Evolutionary conservation across 73 alveolate genomes (phyloP).

Genomic region (Paramecium primaurelia): DNA sequence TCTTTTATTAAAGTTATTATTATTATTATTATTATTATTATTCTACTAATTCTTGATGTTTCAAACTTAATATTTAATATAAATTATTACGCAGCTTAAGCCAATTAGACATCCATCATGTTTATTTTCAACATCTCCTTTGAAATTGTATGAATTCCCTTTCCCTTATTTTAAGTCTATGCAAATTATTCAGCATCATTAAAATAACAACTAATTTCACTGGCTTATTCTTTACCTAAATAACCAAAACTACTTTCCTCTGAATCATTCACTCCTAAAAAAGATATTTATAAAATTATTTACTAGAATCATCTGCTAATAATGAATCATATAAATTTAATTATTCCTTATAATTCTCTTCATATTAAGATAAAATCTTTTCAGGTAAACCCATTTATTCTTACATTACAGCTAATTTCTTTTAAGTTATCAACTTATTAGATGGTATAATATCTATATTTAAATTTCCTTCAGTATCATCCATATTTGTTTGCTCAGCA

Average conservation of each 20-base stretch:
- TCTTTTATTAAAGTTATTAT: not conserved
- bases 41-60: not conserved
- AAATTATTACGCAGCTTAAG: not conserved
- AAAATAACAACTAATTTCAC: slow-evolving; percentile 23
- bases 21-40: not conserved
- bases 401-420: not conserved
- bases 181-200: not conserved
- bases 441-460: not conserved
- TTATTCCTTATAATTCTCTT: not conserved
- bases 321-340: slow-evolving; percentile 7
- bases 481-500: not conserved
- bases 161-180: not conserved
- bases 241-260: slow-evolving; percentile 49
- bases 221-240: slow-evolving; percentile 29
- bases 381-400: not conserved
- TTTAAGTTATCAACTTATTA: not conserved
- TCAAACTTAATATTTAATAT: not conserved
- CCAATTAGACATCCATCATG: slow-evolving; percentile 41
- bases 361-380: not conserved
- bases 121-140: slow-evolving; percentile 18
- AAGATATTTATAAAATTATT: not conserved
- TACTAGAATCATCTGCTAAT: slow-evolving; percentile 44
- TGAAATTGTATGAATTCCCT: not conserved
- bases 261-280: slow-evolving; percentile 36
- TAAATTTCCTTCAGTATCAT: slow-evolving; percentile 16